Evolutionary conservation across 768 basidiomycete genomes (phyloP), one percentile per base, ranked within the genome.

Genomic region (Psilocybe sp.): DNA sequence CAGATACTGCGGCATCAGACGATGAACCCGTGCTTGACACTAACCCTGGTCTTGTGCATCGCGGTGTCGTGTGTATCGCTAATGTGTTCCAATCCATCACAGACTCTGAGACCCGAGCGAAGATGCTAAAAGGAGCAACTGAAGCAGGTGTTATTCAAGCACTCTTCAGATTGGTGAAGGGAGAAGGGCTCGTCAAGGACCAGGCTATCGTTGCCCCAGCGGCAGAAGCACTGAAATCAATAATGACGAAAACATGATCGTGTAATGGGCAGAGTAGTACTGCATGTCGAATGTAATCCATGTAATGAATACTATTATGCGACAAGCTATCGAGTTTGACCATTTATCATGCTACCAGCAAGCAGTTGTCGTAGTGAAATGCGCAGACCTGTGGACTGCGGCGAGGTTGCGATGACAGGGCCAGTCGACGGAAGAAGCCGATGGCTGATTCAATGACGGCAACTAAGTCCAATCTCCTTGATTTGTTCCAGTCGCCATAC

Each of bases 61-160:
- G 94, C 20, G 92, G 85, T 1, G 77, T 88, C 0, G 76, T 92
- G n/a, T 88, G 87, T 60, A 69, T 86, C 18, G 71, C 75, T 34
- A 92, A 91, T 60, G 64, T 94, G 37, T 66, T 74, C 53, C 60
- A 71, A 13, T 78, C 75, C 49, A 65, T 81, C 9, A 60, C 73
- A 16, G 71, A 77, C 50, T 58, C 63, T 20, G 61, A 62, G 5
- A 61, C 65, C 16, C 67, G 70, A 37, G 71, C 72, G 44, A 64
- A 65, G 47, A 64, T 89, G n/a, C 69, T 70, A 14, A 67, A 76
- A 19, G 80, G 81, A 56, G 79, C 77, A 7, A 72, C 74, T 46
- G 74, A 74, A 39, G 69, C 74, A 11, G 82, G 79, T n/a, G 64
- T 92, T 14, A 65, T 77, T 16, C 60, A 65, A 31, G 79, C 79